A percentile compares a stretch with the other conserved stretches of the same genome.
phyloP scores from a whole-genome alignment of 305 asterid genomes.

The Andrographis paniculata region DNA sequence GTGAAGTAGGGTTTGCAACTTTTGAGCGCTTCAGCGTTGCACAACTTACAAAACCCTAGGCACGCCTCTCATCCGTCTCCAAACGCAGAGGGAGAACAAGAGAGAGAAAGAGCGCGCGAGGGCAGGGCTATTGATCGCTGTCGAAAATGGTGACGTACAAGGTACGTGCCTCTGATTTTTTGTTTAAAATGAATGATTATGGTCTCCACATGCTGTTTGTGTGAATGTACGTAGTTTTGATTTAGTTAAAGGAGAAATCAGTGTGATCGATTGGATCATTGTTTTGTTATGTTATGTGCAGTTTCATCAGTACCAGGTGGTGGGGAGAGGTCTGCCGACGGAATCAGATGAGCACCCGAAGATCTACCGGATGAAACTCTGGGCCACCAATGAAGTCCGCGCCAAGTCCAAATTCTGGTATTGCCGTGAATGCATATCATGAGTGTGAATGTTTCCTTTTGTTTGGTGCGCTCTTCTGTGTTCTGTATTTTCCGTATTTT shows the following conservation, averaged over 20 bases:
- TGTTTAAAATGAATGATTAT: not conserved
- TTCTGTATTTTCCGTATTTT: not conserved
- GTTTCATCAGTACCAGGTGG: conserved; percentile 93
- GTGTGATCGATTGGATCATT: not conserved
- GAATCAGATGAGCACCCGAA: conserved; percentile 78
- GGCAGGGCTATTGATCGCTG: too few species aligned
- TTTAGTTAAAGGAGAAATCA: conserved; percentile 1
- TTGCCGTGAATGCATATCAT: not conserved
- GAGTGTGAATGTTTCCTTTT: not conserved
- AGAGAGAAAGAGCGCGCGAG: not conserved
- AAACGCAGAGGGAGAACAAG: too few species aligned
- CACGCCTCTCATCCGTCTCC: too few species aligned
- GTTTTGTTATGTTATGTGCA: conserved; percentile 23
- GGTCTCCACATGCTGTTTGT: not conserved
- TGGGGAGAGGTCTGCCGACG: conserved; percentile 76
- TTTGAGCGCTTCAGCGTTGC: too few species aligned
- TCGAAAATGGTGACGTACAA: conserved; percentile 48
- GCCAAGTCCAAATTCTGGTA: conserved; percentile 88
- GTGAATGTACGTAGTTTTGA: not conserved
- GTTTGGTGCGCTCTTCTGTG: not conserved
- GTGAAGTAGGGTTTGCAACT: too few species aligned
- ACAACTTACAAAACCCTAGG: too few species aligned
- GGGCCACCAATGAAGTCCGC: too few species aligned
- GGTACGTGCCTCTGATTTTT: conserved; percentile 18
- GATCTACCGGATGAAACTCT: conserved; percentile 86